A percentile compares a stretch with the other conserved stretches of the same genome.
Conservation (phyloP, 345 rosid genomes). For the Arabidopsis arenosa region DNA sequence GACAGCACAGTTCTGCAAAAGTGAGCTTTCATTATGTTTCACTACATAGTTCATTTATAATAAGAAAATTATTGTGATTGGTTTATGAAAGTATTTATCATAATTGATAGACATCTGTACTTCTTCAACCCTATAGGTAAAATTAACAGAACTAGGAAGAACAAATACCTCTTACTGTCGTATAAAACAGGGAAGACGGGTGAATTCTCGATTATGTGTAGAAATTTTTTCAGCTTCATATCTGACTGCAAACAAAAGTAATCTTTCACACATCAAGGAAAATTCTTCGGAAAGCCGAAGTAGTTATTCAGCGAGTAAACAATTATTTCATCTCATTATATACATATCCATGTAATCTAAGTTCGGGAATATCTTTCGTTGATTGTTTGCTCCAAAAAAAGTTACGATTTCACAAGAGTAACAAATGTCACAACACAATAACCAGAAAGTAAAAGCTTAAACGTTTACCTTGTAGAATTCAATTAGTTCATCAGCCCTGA, state of each 20-base stretch:
- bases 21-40: conserved; percentile 25
- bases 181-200: conserved; percentile 83
- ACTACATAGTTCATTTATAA: not conserved
- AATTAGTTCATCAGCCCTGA: conserved; percentile 26
- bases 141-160: conserved; percentile 20
- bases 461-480: conserved; percentile 29
- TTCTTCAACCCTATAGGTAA: conserved; percentile 1
- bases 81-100: conserved; percentile 1
- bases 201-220: conserved; percentile 91
- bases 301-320: not conserved
- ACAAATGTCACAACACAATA: not conserved
- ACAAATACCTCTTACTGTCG: conserved; percentile 69
- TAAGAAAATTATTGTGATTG: not conserved
- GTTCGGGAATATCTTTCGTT: not conserved
- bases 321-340: not conserved
- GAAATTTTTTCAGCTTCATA: conserved; percentile 85
- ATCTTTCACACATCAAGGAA: not conserved
- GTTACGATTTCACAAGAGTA: not conserved
- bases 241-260: conserved; percentile 62
- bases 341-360: not conserved
- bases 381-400: not conserved
- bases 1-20: conserved; percentile 83
- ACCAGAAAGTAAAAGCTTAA: not conserved
- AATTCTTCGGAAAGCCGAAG: not conserved
- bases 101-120: conserved; percentile 1